Evolutionary conservation across 2,329 filamentous ascomycete genomes (phyloP), one percentile per base, ranked within the genome.

Genomic region (Apiospora koreana): DNA sequence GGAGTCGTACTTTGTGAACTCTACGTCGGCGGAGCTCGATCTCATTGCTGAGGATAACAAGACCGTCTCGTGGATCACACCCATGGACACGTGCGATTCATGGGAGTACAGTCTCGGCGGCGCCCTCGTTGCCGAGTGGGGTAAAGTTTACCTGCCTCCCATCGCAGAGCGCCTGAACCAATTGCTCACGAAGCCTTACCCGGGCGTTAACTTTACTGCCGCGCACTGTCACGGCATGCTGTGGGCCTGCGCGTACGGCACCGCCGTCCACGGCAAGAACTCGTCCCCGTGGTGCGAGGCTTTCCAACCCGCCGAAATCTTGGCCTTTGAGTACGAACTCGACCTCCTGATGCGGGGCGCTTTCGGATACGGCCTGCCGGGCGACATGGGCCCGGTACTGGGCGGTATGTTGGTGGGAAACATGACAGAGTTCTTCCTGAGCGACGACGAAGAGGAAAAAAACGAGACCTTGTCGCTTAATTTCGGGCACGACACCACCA

Each of bases 401-500:
- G 73, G 75, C 0, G 73, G 72, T 41, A 64, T 76, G 9, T 68
- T 76, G 4, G 75, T 76, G 2, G 66, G 70, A 58, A 76, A 76
- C 31, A 43, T 73, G 48, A 76, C 74, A 1, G 68, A 35, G 2
- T 76, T 76, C 68, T 38, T 75, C 9, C 68, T 69, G 54, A 43
- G 46, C 7, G 41, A 45, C 38, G n/a, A 7, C 12, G 41, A 21
- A 7, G 62, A 35, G 2, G 21, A 28, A 7, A 67, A 70, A 8
- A 74, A 72, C 16, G 41, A 43, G 9, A 43, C 41, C 41, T 65
- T 76, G 21, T 74, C 74, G 35, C 68, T 76, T 10, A 72, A 72
- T 25, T 76, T 76, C 54, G 74, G 74, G 6, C 75, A 76, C 62
- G 74, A 76, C 38, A 76, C 74, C 48, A 75, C 75, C 3, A 75